Percentiles rank a stretch among this genome's conserved stretches.
Evolutionary conservation across 495 filamentous ascomycete genomes (phyloP).

Genomic region (Lichenothelia convexa): DNA sequence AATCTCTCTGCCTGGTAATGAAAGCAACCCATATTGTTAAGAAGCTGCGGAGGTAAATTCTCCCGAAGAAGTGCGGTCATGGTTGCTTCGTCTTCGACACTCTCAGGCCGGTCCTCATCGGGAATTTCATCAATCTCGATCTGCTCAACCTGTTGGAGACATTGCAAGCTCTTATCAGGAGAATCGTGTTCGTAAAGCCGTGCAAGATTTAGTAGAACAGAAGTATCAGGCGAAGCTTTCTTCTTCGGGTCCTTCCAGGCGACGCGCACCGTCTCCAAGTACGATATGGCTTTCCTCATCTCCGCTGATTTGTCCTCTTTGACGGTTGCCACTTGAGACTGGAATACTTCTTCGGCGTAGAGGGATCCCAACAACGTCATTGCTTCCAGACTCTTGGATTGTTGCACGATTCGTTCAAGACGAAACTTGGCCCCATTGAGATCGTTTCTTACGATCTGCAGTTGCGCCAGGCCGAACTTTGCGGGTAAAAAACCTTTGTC

Average conservation of each 20-base stretch:
- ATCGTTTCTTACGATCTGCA: conserved; percentile 67
- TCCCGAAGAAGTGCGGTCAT: conserved; percentile 44
- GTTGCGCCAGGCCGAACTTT: conserved; percentile 80
- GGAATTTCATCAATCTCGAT: conserved; percentile 60
- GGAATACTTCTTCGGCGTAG: conserved; percentile 85
- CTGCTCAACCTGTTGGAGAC: conserved; percentile 74
- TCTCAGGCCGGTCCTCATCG: conserved; percentile 45
- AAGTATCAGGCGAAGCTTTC: conserved; percentile 56
- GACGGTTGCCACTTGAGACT: conserved; percentile 44
- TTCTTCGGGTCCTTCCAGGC: conserved; percentile 86
- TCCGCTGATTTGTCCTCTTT: conserved; percentile 81
- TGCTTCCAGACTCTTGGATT: conserved; percentile 70
- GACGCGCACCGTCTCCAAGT: conserved; percentile 66
- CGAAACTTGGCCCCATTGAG: conserved; percentile 81
- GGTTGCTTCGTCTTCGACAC: conserved; percentile 30
- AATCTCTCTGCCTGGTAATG: conserved; percentile 74
- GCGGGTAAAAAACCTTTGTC: conserved; percentile 81
- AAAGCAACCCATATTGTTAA: conserved; percentile 96
- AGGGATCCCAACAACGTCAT: conserved; percentile 79
- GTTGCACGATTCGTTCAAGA: conserved; percentile 80
- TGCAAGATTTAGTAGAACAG: conserved; percentile 82
- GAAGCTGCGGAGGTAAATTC: conserved; percentile 66
- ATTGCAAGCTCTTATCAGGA: conserved; percentile 81
- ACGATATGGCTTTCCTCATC: conserved; percentile 59
- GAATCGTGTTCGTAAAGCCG: conserved; percentile 72